phyloP scores from a whole-genome alignment of 228 moss, liverwort and hornwort genomes.

The Sphagnum magellanicum region DNA sequence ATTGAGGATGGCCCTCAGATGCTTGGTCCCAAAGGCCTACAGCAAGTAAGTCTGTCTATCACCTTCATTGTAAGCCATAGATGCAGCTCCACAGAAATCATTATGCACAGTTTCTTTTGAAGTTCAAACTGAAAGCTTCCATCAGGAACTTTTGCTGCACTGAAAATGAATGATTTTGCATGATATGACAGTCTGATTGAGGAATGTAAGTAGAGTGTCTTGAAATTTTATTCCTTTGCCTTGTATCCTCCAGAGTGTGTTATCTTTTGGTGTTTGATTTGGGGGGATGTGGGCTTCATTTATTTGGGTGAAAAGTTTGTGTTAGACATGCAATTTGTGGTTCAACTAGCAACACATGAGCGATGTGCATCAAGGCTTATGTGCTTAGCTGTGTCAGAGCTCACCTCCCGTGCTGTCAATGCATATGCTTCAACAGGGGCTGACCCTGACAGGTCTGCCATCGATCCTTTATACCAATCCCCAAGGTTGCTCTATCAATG shows the following conservation, averaged over 20 bases:
- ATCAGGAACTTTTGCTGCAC: too few relatives aligned
- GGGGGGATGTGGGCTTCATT: too few relatives aligned
- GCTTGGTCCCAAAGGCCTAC: conserved; percentile 67
- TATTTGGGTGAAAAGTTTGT: conserved; percentile 38
- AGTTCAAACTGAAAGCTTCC: conserved; percentile 1
- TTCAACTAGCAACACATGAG: conserved; percentile 64
- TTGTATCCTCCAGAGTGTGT: background rate
- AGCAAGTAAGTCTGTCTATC: conserved; percentile 44
- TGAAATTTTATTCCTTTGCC: background rate
- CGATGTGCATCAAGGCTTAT: conserved; percentile 49
- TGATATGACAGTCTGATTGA: too few relatives aligned
- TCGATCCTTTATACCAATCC: background rate
- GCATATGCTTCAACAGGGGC: conserved; percentile 83
- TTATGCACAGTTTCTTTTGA: conserved; percentile 4
- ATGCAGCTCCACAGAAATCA: background rate
- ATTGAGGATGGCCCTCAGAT: conserved; percentile 64
- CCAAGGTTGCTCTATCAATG: background rate
- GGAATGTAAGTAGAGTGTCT: too few relatives aligned
- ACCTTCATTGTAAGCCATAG: too few relatives aligned
- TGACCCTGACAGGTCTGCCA: conserved; percentile 58
- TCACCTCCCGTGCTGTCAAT: conserved; percentile 66
- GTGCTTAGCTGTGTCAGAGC: conserved; percentile 44
- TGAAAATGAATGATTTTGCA: too few relatives aligned
- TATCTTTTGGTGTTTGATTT: too few relatives aligned
- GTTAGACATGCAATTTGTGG: conserved; percentile 92